Evolutionary conservation across 2,329 filamentous ascomycete genomes (phyloP).

Genomic region (Daldinia sp.): DNA sequence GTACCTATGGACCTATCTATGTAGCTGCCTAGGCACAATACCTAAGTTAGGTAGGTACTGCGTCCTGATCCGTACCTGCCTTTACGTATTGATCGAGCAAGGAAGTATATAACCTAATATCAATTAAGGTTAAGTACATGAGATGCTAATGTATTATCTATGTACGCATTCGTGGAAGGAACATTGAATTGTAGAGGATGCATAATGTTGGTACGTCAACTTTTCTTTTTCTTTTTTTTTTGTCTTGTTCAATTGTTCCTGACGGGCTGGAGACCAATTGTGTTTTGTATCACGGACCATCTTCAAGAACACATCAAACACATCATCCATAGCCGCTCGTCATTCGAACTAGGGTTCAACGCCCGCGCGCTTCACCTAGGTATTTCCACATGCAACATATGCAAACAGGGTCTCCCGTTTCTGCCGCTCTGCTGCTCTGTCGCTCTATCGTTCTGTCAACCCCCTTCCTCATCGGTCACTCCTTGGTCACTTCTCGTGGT

Average conservation of each 20-base stretch:
- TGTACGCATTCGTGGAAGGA: neutral
- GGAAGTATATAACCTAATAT: too few relatives aligned
- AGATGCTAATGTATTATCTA: too few relatives aligned
- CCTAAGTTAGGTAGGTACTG: too few relatives aligned
- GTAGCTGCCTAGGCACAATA: too few relatives aligned
- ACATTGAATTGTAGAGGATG: neutral
- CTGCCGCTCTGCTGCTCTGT: neutral
- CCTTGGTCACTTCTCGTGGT: too few relatives aligned
- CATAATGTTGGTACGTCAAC: constrained; percentile 5
- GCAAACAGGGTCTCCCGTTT: neutral
- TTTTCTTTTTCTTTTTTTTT: neutral
- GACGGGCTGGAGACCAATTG: neutral
- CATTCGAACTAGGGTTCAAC: constrained; percentile 3
- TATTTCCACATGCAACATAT: constrained; percentile 2
- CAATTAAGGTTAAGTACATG: too few relatives aligned
- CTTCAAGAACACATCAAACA: constrained; percentile 11
- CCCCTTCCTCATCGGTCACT: neutral
- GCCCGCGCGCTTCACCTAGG: constrained; percentile 2
- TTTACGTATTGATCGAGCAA: too few relatives aligned
- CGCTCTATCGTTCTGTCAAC: neutral
- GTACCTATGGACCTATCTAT: too few relatives aligned
- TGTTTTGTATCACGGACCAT: constrained; percentile 5
- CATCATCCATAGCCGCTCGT: constrained; percentile 7
- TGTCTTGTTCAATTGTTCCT: neutral
- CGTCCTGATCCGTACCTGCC: too few relatives aligned